Evolutionary conservation across 1,139 yeast species (phyloP).

Genomic region (Arxiozyma bovina): DNA sequence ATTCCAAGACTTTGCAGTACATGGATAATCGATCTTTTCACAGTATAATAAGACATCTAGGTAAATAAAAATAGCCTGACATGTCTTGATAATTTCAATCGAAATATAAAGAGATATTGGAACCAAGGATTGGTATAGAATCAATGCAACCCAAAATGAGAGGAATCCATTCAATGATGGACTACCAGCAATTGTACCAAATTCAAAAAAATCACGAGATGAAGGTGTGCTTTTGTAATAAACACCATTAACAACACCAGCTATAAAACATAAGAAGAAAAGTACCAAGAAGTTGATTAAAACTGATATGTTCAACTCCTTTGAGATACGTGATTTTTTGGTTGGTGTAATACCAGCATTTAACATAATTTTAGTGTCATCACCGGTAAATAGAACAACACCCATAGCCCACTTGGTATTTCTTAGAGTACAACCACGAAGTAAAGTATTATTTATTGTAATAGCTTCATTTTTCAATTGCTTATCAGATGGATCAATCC

Average conservation of each 20-base stretch:
- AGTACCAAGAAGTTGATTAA: slow-evolving; percentile 66
- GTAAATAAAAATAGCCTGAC: slow-evolving; percentile 88
- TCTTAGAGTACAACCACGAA: slow-evolving; percentile 83
- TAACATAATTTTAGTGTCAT: slow-evolving; percentile 85
- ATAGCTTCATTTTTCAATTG: slow-evolving; percentile 55
- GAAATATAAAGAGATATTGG: slow-evolving; percentile 94
- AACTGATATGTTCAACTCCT: slow-evolving; percentile 76
- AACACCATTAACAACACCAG: slow-evolving; percentile 77
- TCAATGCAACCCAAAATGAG: slow-evolving; percentile 80
- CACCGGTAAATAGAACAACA: slow-evolving; percentile 79
- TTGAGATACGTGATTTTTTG: slow-evolving; percentile 72
- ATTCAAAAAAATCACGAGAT: slow-evolving; percentile 68
- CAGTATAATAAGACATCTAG: slow-evolving; percentile 85
- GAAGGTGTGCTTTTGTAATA: slow-evolving; percentile 46
- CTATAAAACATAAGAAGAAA: slow-evolving; percentile 68
- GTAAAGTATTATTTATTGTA: slow-evolving; percentile 64
- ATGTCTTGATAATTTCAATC: slow-evolving; percentile 88
- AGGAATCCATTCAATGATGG: slow-evolving; percentile 75
- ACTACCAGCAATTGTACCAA: slow-evolving; percentile 44
- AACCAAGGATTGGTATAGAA: slow-evolving; percentile 82
- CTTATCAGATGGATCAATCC: slow-evolving; percentile 36
- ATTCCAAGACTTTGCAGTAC: slow-evolving; percentile 95
- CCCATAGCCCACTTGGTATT: slow-evolving; percentile 95
- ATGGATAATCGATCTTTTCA: slow-evolving; percentile 79
- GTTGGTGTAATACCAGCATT: slow-evolving; percentile 92